Percentiles rank a stretch among this genome's conserved stretches.
phyloP scores from a whole-genome alignment of 1,284 basidiomycete species.

The Leccinum huronense region DNA sequence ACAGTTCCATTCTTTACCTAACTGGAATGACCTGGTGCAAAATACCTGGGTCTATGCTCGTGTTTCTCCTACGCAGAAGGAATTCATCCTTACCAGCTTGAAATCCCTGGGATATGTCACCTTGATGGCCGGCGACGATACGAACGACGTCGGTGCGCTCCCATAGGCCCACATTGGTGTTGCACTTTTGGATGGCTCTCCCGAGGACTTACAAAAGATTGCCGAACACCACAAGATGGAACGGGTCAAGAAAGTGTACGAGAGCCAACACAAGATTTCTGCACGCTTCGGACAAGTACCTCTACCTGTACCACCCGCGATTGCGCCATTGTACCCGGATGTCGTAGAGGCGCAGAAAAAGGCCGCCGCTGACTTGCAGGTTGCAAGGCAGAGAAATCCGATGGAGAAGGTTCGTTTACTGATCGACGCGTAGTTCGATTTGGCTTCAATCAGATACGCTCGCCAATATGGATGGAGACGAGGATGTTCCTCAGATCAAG shows the following conservation, averaged over 20 bases:
- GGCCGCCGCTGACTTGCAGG: conserved; percentile 62
- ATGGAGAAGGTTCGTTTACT: conserved; percentile 72
- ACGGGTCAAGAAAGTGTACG: conserved; percentile 92
- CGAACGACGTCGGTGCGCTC: conserved; percentile 94
- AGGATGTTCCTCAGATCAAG: conserved; percentile 94
- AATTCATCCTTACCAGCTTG: conserved; percentile 86
- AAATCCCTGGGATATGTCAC: conserved; percentile 87
- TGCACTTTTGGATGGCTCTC: conserved; percentile 86
- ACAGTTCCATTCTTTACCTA: conserved; percentile 64
- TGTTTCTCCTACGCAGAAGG: conserved; percentile 94
- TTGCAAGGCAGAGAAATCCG: conserved; percentile 76
- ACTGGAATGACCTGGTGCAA: conserved; percentile 79
- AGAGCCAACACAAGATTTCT: conserved; percentile 88
- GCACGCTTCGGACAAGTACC: conserved; percentile 88
- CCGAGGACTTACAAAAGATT: conserved; percentile 89
- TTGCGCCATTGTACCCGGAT: conserved; percentile 84
- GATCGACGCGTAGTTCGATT: conserved; percentile 67
- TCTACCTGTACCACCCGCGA: conserved; percentile 81
- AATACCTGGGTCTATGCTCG: conserved; percentile 97
- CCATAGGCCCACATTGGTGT: conserved; percentile 97
- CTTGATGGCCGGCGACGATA: conserved; percentile 96
- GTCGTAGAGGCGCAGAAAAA: conserved; percentile 86
- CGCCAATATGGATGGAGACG: conserved; percentile 89
- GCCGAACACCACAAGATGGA: conserved; percentile 88
- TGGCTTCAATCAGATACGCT: conserved; percentile 86